phyloP scores from a whole-genome alignment of 495 filamentous ascomycete genomes.

The Podospora anserina region DNA sequence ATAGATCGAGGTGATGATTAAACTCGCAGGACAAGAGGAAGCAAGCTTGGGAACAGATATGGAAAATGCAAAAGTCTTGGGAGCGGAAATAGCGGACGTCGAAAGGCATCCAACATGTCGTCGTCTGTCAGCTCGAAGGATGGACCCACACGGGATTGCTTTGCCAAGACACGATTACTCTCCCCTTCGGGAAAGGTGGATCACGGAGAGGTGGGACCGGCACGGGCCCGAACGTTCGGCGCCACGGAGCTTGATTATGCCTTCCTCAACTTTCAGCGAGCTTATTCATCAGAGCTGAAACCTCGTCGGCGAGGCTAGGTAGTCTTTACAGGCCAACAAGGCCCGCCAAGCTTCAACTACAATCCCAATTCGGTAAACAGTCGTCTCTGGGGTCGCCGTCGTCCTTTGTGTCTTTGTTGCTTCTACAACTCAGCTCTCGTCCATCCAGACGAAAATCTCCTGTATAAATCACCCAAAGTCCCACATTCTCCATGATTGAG shows the following conservation, averaged over 20 bases:
- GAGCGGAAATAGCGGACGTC: not conserved
- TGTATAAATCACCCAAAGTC: too few species aligned
- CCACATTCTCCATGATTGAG: too few species aligned
- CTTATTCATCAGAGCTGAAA: too few species aligned
- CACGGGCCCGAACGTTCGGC: too few species aligned
- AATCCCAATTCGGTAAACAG: not conserved
- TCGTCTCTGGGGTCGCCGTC: not conserved
- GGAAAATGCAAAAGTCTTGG: not conserved
- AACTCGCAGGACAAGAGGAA: not conserved
- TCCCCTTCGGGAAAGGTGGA: slow-evolving; percentile 8
- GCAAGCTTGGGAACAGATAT: not conserved
- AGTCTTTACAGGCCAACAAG: not conserved
- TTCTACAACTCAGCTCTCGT: too few species aligned
- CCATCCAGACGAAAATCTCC: too few species aligned
- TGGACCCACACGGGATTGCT: not conserved
- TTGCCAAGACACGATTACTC: slow-evolving; percentile 11
- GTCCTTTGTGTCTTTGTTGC: not conserved
- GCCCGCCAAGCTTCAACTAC: not conserved
- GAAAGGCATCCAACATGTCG: not conserved
- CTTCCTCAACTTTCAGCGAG: not conserved
- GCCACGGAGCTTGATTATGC: not conserved
- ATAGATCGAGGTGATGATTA: not conserved
- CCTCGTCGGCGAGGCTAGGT: too few species aligned
- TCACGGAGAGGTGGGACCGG: not conserved
- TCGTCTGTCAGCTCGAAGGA: not conserved